A percentile compares a stretch with the other conserved stretches of the same genome.
Conservation (phyloP, 2,329 filamentous ascomycete species). For the Trichoderma sp. region DNA sequence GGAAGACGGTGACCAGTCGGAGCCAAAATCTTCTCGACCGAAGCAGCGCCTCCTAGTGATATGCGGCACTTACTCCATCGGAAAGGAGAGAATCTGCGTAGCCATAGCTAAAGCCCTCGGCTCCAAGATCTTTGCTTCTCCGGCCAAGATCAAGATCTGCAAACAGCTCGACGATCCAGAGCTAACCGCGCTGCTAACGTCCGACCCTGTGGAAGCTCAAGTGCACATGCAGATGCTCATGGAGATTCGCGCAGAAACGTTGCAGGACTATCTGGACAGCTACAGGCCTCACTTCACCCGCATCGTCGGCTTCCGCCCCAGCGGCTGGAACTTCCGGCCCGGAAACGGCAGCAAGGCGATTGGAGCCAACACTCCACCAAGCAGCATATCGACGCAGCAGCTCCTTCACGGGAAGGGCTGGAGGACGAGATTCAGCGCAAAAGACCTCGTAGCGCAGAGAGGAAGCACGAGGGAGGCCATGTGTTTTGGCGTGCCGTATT, state of each 20-base stretch:
- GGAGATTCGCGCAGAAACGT: conserved; percentile 87
- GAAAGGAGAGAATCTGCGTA: conserved; percentile 93
- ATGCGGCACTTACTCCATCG: conserved; percentile 96
- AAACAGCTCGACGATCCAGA: conserved; percentile 83
- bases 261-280: conserved; percentile 82
- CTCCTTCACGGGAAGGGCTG: conserved; percentile 66
- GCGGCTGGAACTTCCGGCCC: conserved; percentile 90
- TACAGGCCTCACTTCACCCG: conserved; percentile 82
- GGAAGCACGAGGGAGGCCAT: conserved; percentile 80
- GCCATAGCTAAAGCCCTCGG: conserved; percentile 84
- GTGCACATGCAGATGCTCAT: conserved; percentile 98
- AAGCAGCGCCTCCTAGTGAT: conserved; percentile 76
- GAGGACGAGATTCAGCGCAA: conserved; percentile 71
- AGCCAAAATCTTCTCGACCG: conserved; percentile 32
- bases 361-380: conserved; percentile 53
- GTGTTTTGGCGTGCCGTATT: conserved; percentile 94
- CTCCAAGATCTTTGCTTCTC: conserved; percentile 86
- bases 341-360: conserved; percentile 56
- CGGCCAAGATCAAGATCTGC: conserved; percentile 82
- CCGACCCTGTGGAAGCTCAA: conserved; percentile 79
- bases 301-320: conserved; percentile 88
- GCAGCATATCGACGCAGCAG: conserved; percentile 52
- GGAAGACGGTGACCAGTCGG: conserved; percentile 38
- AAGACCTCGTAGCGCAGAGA: conserved; percentile 76
- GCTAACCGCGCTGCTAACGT: conserved; percentile 74